Percentiles rank a stretch among this genome's conserved stretches.
Evolutionary conservation across 1,284 basidiomycete genomes (phyloP).

Genomic region (Malassezia sympodialis): DNA sequence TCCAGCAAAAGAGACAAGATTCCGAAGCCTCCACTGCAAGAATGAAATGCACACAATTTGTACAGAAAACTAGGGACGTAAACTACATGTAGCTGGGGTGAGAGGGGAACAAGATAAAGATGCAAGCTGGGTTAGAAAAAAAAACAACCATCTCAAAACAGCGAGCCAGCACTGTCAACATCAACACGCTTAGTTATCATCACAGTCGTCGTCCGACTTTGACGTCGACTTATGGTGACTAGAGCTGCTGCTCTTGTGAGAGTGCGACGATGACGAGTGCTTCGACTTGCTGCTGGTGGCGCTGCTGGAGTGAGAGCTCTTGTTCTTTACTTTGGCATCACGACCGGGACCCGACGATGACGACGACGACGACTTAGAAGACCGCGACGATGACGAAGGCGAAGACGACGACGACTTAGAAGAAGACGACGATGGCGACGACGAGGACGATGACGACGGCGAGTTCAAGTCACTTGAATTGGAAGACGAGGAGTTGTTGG

Average conservation of each 20-base stretch:
- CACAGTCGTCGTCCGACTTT: background rate
- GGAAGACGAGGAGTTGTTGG: constrained; percentile 4
- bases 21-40: background rate
- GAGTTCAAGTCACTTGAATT: background rate
- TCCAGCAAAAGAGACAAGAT: background rate
- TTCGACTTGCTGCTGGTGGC: background rate
- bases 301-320: background rate
- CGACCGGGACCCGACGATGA: background rate
- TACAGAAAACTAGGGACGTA: background rate
- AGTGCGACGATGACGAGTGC: background rate
- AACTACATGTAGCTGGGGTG: background rate
- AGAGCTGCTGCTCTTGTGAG: background rate
- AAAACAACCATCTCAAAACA: background rate
- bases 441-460: background rate
- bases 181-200: background rate
- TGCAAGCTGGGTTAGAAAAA: background rate
- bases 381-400: background rate
- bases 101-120: background rate
- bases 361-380: constrained; percentile 1
- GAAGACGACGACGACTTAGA: background rate
- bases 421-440: background rate
- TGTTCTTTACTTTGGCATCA: constrained; percentile 2
- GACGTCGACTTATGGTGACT: background rate
- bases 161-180: background rate
- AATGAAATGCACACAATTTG: background rate